Conservation (phyloP, 495 filamentous ascomycete genomes). For the Aspergillus sparsus region DNA sequence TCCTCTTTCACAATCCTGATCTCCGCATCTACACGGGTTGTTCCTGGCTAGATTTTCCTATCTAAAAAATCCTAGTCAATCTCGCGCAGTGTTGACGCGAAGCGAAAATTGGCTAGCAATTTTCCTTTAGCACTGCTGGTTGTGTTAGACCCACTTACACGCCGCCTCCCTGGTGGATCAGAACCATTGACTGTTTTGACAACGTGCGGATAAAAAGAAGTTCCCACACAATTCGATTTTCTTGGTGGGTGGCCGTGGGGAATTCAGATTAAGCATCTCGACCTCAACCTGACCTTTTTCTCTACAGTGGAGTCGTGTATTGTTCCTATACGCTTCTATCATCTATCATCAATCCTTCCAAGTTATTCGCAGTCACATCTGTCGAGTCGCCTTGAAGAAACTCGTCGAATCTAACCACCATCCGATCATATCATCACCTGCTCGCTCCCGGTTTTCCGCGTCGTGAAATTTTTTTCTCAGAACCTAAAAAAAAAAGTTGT, state of each 20-base stretch:
- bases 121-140: slow-evolving; percentile 42
- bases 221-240: slow-evolving; percentile 44
- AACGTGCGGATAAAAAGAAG: slow-evolving; percentile 51
- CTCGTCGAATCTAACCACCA: not conserved
- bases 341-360: slow-evolving; percentile 28
- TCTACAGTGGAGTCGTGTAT: slow-evolving; percentile 32
- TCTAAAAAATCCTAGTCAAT: slow-evolving; percentile 30
- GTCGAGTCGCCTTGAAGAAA: slow-evolving; percentile 13
- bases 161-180: slow-evolving; percentile 51
- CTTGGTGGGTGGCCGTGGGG: slow-evolving; percentile 51
- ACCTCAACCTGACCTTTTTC: slow-evolving; percentile 35
- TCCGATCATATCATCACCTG: slow-evolving; percentile 12
- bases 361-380: slow-evolving; percentile 9
- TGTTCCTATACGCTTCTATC: slow-evolving; percentile 36
- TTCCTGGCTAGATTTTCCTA: slow-evolving; percentile 30
- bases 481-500: slow-evolving; percentile 19
- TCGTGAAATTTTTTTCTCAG: slow-evolving; percentile 16
- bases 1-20: slow-evolving; percentile 30
- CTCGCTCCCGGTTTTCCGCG: slow-evolving; percentile 22
- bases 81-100: slow-evolving; percentile 47
- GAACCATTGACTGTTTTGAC: slow-evolving; percentile 45
- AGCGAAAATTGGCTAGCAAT: slow-evolving; percentile 33
- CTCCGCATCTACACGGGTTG: slow-evolving; percentile 34
- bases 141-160: slow-evolving; percentile 49
- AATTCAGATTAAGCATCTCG: slow-evolving; percentile 48